These are phyloP conservation scores for Phytophthora ramorum DNA, from an alignment of 352 stramenopile species.

Conservation along the genomic window DNA sequence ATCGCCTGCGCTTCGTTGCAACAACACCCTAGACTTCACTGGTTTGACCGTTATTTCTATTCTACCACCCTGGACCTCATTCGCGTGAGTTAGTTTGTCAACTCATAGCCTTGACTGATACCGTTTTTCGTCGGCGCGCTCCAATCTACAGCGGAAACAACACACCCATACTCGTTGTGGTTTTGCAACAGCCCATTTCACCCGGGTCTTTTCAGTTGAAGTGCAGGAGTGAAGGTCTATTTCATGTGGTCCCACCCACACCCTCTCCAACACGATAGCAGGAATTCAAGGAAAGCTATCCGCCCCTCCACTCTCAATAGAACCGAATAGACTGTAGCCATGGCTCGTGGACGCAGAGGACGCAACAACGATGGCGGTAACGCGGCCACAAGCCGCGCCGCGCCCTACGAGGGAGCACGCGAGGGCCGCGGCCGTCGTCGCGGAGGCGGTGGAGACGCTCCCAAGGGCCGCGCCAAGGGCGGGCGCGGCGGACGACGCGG, in stretches of 20 bases:
- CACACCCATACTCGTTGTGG: too few species aligned
- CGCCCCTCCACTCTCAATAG: background rate
- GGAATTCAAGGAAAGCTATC: background rate
- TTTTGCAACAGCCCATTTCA: too few species aligned
- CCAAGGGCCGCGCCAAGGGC: conserved; percentile 32
- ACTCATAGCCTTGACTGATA: too few species aligned
- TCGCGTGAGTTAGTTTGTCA: too few species aligned
- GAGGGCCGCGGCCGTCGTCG: conserved; percentile 36
- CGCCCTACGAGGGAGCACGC: conserved; percentile 53
- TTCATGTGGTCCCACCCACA: background rate
- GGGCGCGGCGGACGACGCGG: conserved; percentile 28
- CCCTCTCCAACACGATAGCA: too few species aligned
- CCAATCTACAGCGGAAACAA: too few species aligned
- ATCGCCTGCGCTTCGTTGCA: too few species aligned
- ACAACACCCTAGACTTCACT: too few species aligned
- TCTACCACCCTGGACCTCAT: too few species aligned
- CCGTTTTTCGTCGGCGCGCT: too few species aligned
- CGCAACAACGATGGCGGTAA: conserved; percentile 25
- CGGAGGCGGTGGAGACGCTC: conserved; percentile 18
- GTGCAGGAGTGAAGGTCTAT: conserved; percentile 12
- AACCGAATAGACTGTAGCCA: conserved; percentile 2
- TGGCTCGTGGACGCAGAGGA: conserved; percentile 52
- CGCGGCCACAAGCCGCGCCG: conserved; percentile 30
- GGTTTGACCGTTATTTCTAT: too few species aligned
- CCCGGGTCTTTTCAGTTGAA: conserved; percentile 4